Percentiles rank a stretch among this genome's conserved stretches.
Conservation (phyloP, 805 yeast genomes). For the Brettanomyces bruxellensis region DNA sequence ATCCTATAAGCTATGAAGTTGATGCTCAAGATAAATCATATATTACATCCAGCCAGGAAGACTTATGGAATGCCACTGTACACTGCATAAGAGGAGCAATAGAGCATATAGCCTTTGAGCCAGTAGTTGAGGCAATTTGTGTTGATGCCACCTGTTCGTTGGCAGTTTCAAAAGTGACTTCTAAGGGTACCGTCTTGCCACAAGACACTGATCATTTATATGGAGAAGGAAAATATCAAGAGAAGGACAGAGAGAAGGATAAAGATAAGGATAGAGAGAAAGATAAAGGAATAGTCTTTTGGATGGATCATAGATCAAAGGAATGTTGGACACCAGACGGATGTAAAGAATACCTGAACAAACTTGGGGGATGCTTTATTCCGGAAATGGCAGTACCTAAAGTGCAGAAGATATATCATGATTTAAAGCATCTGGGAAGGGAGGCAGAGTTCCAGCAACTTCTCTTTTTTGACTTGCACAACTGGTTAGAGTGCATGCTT, state of each 20-base stretch:
- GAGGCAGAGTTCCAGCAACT: conserved; percentile 8
- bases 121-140: not conserved
- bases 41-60: conserved; percentile 1
- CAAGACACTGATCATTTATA: not conserved
- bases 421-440: conserved; percentile 10
- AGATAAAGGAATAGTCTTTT: conserved; percentile 1
- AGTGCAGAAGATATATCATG: conserved; percentile 29
- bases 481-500: conserved; percentile 27
- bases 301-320: conserved; percentile 4
- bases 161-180: not conserved
- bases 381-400: conserved; percentile 57
- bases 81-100: not conserved
- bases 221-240: not conserved
- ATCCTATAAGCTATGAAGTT: conserved; percentile 8
- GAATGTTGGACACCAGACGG: not conserved
- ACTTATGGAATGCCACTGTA: not conserved
- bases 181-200: not conserved
- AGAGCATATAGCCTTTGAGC: not conserved
- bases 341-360: not conserved
- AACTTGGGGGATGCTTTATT: conserved; percentile 23
- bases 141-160: conserved; percentile 5
- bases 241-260: no score
- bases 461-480: conserved; percentile 44
- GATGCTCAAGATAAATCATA: not conserved
- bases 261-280: not conserved